Base-by-base conservation (phyloP, 192 early-diverging fungal species). In the Dissophora ornata region DNA sequence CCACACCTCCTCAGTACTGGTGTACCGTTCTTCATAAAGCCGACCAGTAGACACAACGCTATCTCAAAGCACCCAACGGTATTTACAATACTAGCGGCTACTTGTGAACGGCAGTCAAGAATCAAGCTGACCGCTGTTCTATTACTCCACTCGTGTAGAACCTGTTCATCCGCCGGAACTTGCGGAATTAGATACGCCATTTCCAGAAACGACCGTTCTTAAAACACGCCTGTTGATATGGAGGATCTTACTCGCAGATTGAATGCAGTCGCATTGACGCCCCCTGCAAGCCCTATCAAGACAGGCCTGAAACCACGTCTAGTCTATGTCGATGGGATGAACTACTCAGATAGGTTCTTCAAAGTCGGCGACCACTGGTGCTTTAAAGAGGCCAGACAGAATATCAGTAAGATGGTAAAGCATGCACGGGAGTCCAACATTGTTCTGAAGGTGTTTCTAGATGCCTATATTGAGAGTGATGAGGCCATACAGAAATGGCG, bases 291-390 rank as follows among this genome's bases (percentile, higher is more conserved):
- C 48, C 48, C 48, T 25, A 25, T 50, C 22, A 50, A 4, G 48
- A 50, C 48, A 50, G 24, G 25, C 48, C 48, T 24, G 48, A 50
- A 50, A 50, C 48, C 48, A 50, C 48, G 48, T 25, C 48, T 50
- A 50, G 48, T 50, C 25, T 50, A 50, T 50, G 48, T 50, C 48
- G 48, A 50, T 50, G 48, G 48, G 48, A 50, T 50, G 48, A 50
- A 50, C 48, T 50, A 50, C 48, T 50, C 48, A 50, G 25, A 50
- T 25, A 50, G 22, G 48, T 50, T 50, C 25, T 50, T 50, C 48
- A 26, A 19, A 24, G 48, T 50, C 24, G 48, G 48, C 48, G 48
- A 50, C 48, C 48, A 50, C 48, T 50, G 48, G 48, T 50, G 48
- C 48, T 50, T 50, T 50, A 11, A 25, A 50, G 21, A 50, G 48